Percentiles rank a stretch among this genome's conserved stretches.
Evolutionary conservation across 768 basidiomycete genomes (phyloP).

Genomic region (Strobilomyces echinocephalus): DNA sequence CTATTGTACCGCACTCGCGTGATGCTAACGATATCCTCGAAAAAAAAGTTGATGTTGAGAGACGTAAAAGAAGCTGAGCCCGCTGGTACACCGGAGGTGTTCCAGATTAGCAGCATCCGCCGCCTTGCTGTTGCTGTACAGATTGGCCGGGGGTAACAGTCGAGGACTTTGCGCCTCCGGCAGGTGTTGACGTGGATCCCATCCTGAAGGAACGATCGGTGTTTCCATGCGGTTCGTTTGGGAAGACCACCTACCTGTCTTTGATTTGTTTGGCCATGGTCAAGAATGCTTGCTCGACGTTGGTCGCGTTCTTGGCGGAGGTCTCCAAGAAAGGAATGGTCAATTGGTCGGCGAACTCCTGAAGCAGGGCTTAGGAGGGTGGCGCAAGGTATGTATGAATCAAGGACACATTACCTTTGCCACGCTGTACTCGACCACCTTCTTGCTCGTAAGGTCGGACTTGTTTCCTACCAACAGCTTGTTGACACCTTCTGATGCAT

Average conservation of each 20-base stretch:
- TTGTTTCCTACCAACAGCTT: conserved; percentile 99
- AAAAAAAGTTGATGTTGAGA: conserved; percentile 13
- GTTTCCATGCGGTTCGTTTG: not conserved
- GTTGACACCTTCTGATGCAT: conserved; percentile 98
- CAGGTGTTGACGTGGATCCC: conserved; percentile 75
- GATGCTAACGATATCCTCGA: conserved; percentile 26
- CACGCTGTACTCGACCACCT: conserved; percentile 84
- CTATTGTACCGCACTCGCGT: conserved; percentile 27
- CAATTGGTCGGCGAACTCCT: conserved; percentile 96
- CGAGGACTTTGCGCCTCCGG: conserved; percentile 73
- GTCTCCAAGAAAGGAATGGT: conserved; percentile 96
- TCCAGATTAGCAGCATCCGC: conserved; percentile 71
- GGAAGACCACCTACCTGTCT: conserved; percentile 55
- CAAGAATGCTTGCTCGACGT: conserved; percentile 99
- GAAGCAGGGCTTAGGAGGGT: conserved; percentile 5
- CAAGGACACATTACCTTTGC: conserved; percentile 58
- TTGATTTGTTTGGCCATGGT: conserved; percentile 97
- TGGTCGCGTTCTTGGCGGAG: conserved; percentile 97
- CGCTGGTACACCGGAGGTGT: conserved; percentile 16
- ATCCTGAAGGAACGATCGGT: conserved; percentile 45
- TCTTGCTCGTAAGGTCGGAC: conserved; percentile 96
- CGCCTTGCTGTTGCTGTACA: conserved; percentile 68
- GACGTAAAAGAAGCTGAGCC: conserved; percentile 12
- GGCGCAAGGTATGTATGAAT: not conserved
- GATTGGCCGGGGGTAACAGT: conserved; percentile 82